Conservation (phyloP, 2,329 filamentous ascomycete species). For the Byssochlamys sp. region DNA sequence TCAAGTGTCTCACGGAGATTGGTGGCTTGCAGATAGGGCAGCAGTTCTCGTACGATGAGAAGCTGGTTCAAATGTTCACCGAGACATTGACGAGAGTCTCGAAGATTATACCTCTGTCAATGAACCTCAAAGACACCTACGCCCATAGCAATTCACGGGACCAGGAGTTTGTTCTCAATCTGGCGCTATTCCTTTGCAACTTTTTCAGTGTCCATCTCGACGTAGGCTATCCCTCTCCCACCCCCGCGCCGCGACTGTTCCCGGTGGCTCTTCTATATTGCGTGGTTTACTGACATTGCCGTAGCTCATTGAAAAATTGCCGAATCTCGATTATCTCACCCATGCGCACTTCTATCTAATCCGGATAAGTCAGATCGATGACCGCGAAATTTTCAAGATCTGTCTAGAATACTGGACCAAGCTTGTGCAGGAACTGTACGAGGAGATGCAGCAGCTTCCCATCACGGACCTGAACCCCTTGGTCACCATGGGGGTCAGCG, state of each 20-base stretch:
- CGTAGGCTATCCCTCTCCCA: slow-evolving; percentile 40
- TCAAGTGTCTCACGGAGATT: slow-evolving; percentile 96
- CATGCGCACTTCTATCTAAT: slow-evolving; percentile 98
- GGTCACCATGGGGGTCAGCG: slow-evolving; percentile 62
- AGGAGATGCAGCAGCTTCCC: slow-evolving; percentile 95
- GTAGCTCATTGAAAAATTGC: slow-evolving; percentile 85
- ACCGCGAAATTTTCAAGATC: slow-evolving; percentile 98
- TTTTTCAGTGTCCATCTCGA: slow-evolving; percentile 91
- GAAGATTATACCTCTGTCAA: slow-evolving; percentile 78
- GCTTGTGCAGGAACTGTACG: slow-evolving; percentile 91
- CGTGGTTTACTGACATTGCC: slow-evolving; percentile 10
- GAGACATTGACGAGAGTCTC: slow-evolving; percentile 88
- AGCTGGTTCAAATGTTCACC: slow-evolving; percentile 96
- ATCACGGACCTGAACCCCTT: slow-evolving; percentile 88
- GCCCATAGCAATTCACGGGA: slow-evolving; percentile 82
- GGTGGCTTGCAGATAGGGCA: slow-evolving; percentile 78
- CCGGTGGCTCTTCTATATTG: slow-evolving; percentile 9
- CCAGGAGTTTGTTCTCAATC: slow-evolving; percentile 94
- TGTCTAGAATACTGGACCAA: slow-evolving; percentile 99
- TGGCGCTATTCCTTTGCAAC: slow-evolving; percentile 90
- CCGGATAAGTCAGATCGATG: slow-evolving; percentile 95
- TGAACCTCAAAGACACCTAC: slow-evolving; percentile 87
- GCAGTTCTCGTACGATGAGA: slow-evolving; percentile 76
- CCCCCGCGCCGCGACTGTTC: not conserved
- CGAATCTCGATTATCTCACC: slow-evolving; percentile 86